These are phyloP conservation scores for Aspergillus awamori DNA, from an alignment of 2,329 filamentous ascomycete genomes.

Conservation along the genomic window DNA sequence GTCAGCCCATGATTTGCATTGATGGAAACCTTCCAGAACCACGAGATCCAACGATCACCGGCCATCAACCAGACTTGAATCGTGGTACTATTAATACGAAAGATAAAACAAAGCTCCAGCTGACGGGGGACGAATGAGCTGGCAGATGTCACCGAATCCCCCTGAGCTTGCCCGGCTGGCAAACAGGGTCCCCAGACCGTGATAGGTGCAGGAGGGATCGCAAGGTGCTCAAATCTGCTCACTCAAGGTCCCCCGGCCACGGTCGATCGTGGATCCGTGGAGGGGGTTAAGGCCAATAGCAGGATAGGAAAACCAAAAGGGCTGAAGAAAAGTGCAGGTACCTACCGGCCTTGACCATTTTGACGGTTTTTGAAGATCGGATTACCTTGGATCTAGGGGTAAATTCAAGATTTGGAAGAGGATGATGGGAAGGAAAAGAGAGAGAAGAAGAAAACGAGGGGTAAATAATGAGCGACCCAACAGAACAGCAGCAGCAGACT, in stretches of 20 bases:
- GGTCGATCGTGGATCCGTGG: slow-evolving; percentile 33
- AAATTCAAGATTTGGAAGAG: slow-evolving; percentile 26
- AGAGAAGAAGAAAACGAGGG: slow-evolving; percentile 21
- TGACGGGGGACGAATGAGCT: slow-evolving; percentile 12
- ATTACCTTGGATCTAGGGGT: slow-evolving; percentile 11
- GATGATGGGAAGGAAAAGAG: slow-evolving; percentile 13
- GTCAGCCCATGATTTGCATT: slow-evolving; percentile 12
- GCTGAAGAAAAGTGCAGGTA: slow-evolving; percentile 28
- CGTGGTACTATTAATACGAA: neutral
- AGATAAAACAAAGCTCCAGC: neutral
- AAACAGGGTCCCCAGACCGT: slow-evolving; percentile 19
- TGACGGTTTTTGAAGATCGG: slow-evolving; percentile 58
- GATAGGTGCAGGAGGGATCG: slow-evolving; percentile 34
- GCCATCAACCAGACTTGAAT: slow-evolving; percentile 4
- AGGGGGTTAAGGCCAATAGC: slow-evolving; percentile 20
- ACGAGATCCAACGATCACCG: neutral
- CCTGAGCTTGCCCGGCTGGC: slow-evolving; percentile 11
- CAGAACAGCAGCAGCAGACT: slow-evolving; percentile 4
- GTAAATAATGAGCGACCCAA: slow-evolving; percentile 12
- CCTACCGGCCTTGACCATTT: slow-evolving; percentile 98
- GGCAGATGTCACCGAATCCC: neutral
- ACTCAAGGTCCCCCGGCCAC: slow-evolving; percentile 39
- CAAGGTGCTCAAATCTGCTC: slow-evolving; percentile 50
- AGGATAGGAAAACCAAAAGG: slow-evolving; percentile 22
- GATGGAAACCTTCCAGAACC: slow-evolving; percentile 14